A percentile compares a stretch with the other conserved stretches of the same genome.
phyloP scores from a whole-genome alignment of 2,329 filamentous ascomycete genomes.

The Colletotrichum lentis region DNA sequence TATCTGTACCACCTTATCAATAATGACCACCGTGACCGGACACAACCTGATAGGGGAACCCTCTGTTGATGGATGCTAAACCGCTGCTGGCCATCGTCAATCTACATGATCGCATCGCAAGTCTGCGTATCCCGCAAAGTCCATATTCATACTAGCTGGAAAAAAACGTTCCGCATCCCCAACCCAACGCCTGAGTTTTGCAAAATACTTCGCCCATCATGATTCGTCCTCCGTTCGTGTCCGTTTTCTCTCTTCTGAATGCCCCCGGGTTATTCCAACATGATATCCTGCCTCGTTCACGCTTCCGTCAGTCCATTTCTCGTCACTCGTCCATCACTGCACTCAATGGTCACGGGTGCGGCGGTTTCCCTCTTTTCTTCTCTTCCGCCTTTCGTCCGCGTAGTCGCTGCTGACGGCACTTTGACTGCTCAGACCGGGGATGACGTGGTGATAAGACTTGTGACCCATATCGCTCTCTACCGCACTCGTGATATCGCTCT shows the following conservation, averaged over 20 bases:
- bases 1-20: neutral
- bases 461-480: conserved; percentile 61
- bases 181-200: conserved; percentile 25
- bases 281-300: neutral
- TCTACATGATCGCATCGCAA: conserved; percentile 33
- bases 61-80: neutral
- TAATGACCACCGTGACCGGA: neutral
- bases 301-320: neutral
- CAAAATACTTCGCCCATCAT: conserved; percentile 18
- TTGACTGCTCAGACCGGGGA: conserved; percentile 58
- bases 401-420: conserved; percentile 49
- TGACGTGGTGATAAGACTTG: conserved; percentile 65
- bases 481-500: conserved; percentile 50
- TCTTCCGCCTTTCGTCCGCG: conserved; percentile 55
- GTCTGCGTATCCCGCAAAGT: conserved; percentile 19
- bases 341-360: conserved; percentile 40
- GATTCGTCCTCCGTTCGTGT: neutral
- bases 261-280: neutral
- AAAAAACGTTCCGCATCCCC: neutral
- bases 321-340: too few relatives aligned
- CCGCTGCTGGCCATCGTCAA: conserved; percentile 15
- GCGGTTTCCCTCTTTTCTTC: conserved; percentile 48
- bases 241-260: neutral
- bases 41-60: neutral
- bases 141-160: neutral